Conservation (phyloP, 2,329 filamentous ascomycete genomes). For the Ceratocystis variospora region DNA sequence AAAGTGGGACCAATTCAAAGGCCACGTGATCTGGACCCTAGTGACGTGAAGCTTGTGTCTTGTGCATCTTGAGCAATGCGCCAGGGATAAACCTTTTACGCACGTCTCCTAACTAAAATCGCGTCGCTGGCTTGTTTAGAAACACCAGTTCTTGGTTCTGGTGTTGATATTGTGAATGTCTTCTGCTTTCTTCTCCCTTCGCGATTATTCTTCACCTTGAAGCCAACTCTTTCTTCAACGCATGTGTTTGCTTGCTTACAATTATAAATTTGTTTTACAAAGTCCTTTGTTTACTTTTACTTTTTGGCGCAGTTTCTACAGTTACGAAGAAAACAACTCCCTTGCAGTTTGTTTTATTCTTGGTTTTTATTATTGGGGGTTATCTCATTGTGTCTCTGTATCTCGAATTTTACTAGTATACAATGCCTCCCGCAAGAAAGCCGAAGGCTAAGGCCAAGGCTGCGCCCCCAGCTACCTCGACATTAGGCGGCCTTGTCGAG, state of each 20-base stretch:
- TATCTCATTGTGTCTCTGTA: too few species aligned
- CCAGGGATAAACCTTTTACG: neutral
- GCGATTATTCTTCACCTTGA: neutral
- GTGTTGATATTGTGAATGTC: too few species aligned
- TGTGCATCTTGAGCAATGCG: neutral
- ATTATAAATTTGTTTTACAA: neutral
- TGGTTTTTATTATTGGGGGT: neutral
- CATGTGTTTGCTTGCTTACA: neutral
- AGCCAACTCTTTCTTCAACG: neutral
- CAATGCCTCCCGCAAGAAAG: constrained; percentile 15
- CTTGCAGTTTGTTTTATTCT: neutral
- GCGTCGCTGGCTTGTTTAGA: neutral
- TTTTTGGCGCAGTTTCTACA: constrained; percentile 4
- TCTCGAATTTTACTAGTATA: neutral
- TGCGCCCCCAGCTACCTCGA: neutral
- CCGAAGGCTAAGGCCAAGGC: constrained; percentile 11
- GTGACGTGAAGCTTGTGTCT: neutral
- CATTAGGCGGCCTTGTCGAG: constrained; percentile 11
- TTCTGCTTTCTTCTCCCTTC: too few species aligned
- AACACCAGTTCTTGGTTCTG: too few species aligned
- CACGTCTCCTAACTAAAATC: neutral
- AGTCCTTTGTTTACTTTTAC: neutral
- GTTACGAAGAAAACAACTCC: neutral
- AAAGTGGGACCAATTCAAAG: neutral
- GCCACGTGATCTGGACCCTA: constrained; percentile 2